Evolutionary conservation across 495 filamentous ascomycete species (phyloP).

Genomic region (Annulohypoxylon maeteangense): DNA sequence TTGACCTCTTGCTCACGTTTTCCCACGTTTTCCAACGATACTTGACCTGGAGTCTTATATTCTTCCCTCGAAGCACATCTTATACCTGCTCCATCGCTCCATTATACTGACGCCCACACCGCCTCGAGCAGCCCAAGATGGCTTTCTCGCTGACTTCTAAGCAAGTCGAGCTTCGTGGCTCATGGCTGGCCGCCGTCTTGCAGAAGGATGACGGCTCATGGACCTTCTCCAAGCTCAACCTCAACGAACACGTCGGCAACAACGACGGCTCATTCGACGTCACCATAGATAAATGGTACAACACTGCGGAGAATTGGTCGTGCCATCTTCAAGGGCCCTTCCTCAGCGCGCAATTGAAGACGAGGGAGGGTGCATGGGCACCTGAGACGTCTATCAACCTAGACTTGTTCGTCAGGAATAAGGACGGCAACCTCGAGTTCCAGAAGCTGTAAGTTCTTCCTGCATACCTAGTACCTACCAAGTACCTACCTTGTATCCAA

Average conservation of each 20-base stretch:
- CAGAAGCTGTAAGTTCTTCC: slow-evolving; percentile 24
- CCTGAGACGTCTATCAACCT: slow-evolving; percentile 33
- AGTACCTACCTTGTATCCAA: too few relatives aligned
- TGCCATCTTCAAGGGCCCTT: slow-evolving; percentile 18
- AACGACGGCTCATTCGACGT: slow-evolving; percentile 32
- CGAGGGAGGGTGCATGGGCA: slow-evolving; percentile 11
- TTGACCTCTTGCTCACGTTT: background rate
- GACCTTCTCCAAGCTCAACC: slow-evolving; percentile 27
- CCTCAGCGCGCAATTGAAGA: slow-evolving; percentile 25
- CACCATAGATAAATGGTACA: slow-evolving; percentile 22
- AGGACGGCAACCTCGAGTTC: slow-evolving; percentile 33
- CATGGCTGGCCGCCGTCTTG: slow-evolving; percentile 27
- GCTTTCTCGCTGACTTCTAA: slow-evolving; percentile 39
- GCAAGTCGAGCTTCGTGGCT: slow-evolving; percentile 34
- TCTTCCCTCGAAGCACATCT: background rate
- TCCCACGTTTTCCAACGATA: background rate
- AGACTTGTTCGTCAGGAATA: slow-evolving; percentile 35
- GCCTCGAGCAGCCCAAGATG: slow-evolving; percentile 21
- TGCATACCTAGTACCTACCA: too few relatives aligned
- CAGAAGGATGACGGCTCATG: slow-evolving; percentile 32
- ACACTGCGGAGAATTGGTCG: slow-evolving; percentile 35
- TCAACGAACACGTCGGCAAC: slow-evolving; percentile 40
- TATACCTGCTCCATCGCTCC: background rate
- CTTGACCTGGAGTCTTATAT: slow-evolving; percentile 4
- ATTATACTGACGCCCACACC: slow-evolving; percentile 1